Evolutionary conservation across 371 early-diverging fungal species (phyloP), one percentile per base, ranked within the genome.

Genomic region (Umbelopsis sp.): DNA sequence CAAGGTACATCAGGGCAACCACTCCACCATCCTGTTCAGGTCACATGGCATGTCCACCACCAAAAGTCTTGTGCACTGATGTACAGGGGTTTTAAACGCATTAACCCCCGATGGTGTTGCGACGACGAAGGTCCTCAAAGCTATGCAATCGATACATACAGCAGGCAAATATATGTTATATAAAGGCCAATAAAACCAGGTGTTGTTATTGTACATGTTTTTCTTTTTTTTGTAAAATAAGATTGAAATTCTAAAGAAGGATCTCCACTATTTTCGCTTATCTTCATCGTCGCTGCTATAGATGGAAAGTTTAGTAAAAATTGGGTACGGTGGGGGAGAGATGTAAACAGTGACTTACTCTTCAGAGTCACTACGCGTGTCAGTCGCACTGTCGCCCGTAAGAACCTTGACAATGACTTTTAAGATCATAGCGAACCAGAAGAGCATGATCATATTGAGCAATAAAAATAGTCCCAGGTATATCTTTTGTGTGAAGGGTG

Each of bases 351-450:
- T 29, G 22, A 67, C 57, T n/a, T 68, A 70, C 69, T 41, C 68
- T 68, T 89, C 89, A 52, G 82, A 85, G 41, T 91, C 90, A 69
- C 91, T 91, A 18, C 93, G 87, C 41, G 83, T 89, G 75, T 94
- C 94, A 65, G 91, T 88, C 35, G 88, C 85, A 53, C 85, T 87
- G 22, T 83, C 80, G 35, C 89, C 89, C 64, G 75, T 81, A 37
- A 93, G 69, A 12, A 94, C 90, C 63, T 86, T 80, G 50, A 80
- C 46, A 32, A 92, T 85, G 14, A 96, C 85, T 25, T 78, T 76
- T 41, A 90, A 67, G 68, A 96, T 92, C 81, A 94, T 82, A 20
- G 73, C 76, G 68, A 93, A 85, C 96, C 96, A 96, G 65, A 91
- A 92, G 29, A 93, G 63, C 64, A 93, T 81, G 48, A 96, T 77